phyloP scores from a whole-genome alignment of 176 grass and related monocot species.

The Cenchrus fungigraminus region DNA sequence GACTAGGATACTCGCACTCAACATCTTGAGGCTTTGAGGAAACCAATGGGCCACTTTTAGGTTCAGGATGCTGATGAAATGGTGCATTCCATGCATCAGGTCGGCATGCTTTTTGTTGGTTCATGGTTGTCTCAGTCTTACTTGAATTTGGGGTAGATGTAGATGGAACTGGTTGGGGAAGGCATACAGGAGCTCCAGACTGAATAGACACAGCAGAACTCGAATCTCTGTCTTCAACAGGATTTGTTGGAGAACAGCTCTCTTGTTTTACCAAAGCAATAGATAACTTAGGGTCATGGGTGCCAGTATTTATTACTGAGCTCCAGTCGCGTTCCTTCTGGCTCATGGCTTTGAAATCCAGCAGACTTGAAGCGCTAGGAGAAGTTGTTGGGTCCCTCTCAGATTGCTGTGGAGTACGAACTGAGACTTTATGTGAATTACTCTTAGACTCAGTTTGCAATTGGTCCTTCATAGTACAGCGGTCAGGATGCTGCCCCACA shows the following conservation, averaged over 20 bases:
- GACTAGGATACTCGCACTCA: constrained; percentile 57
- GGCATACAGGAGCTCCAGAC: constrained; percentile 22
- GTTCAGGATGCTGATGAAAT: constrained; percentile 22
- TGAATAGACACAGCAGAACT: constrained; percentile 43
- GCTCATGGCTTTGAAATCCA: constrained; percentile 11
- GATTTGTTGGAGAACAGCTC: constrained; percentile 37
- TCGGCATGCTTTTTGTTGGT: constrained; percentile 33
- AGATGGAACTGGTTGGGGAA: constrained; percentile 34
- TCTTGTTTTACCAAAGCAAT: constrained; percentile 43
- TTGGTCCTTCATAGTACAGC: constrained; percentile 46
- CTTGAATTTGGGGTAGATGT: constrained; percentile 36
- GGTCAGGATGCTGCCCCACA: constrained; percentile 41
- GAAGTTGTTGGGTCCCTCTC: constrained; percentile 24
- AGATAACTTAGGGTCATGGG: constrained; percentile 41
- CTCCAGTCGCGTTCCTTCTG: constrained; percentile 33
- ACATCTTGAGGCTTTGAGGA: constrained; percentile 40
- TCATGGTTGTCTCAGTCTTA: constrained; percentile 34
- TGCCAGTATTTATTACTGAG: constrained; percentile 23
- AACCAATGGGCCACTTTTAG: constrained; percentile 21
- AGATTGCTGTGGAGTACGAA: constrained; percentile 34
- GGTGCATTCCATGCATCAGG: constrained; percentile 38
- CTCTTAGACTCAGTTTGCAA: constrained; percentile 49
- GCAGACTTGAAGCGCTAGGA: constrained; percentile 38
- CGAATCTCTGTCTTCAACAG: constrained; percentile 44
- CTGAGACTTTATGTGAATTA: constrained; percentile 35